Evolutionary conservation across 768 basidiomycete genomes (phyloP).

Genomic region (Suillus luteus): DNA sequence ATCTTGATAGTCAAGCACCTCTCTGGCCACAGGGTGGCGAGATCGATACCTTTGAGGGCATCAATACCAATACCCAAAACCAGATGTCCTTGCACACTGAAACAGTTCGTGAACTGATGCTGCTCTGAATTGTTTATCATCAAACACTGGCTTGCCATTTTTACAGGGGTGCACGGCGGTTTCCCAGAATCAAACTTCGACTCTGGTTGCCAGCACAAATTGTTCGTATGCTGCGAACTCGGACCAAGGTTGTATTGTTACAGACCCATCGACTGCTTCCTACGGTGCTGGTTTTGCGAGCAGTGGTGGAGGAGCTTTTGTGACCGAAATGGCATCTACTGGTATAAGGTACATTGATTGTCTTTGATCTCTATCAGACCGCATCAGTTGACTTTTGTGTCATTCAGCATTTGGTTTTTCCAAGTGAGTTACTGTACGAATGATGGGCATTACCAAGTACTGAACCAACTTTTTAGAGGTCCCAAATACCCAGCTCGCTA

Average conservation of each 20-base stretch:
- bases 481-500: constrained; percentile 48
- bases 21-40: constrained; percentile 69
- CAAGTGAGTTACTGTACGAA: constrained; percentile 20
- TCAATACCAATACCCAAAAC: constrained; percentile 65
- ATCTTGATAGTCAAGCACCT: constrained; percentile 44
- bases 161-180: constrained; percentile 54
- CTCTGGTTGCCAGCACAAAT: constrained; percentile 55
- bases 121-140: constrained; percentile 3
- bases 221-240: constrained; percentile 56
- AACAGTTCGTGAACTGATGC: constrained; percentile 35
- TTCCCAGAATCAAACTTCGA: constrained; percentile 51
- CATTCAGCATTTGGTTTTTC: constrained; percentile 34
- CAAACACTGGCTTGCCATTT: not conserved
- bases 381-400: constrained; percentile 2
- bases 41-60: constrained; percentile 82
- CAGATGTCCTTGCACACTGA: constrained; percentile 78
- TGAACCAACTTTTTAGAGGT: constrained; percentile 22
- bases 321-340: constrained; percentile 66
- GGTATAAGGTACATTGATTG: constrained; percentile 59
- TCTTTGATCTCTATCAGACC: not conserved
- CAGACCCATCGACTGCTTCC: constrained; percentile 52
- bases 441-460: not conserved
- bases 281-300: constrained; percentile 70
- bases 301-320: constrained; percentile 71
- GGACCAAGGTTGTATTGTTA: constrained; percentile 68